Base-by-base conservation (phyloP, 805 yeast species). In the Sporopachydermia quercuum region DNA sequence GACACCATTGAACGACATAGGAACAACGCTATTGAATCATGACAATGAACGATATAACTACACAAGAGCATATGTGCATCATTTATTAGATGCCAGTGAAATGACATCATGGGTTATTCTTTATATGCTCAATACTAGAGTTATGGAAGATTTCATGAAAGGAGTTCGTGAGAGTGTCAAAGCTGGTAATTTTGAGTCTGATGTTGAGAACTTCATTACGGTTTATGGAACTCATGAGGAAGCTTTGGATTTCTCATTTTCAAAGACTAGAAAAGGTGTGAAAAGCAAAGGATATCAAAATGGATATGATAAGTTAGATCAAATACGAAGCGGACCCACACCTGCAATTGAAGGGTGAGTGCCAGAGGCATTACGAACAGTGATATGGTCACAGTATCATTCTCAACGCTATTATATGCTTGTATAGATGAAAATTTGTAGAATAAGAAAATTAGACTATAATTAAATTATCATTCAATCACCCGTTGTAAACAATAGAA, bases 21-120 rank as follows among this genome's bases (percentile, higher is more conserved):
- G 38, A 37, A 49, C 45, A 37, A 47, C 27, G 42, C n/a, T 23
- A 23, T n/a, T 23, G 30, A 23, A n/a, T 8, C 30, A 23, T 23
- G 30, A 23, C n/a, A 23, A 23, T 23, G 38, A 36, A 19, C 19
- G 49, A 13, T 52, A 54, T 43, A 38, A 30, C 3, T 58, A 58
- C 38, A 49, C 57, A 41, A 43, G 58, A 15, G 66, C 67, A 11
- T 64, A 64, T 44, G 42, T 64, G n/a, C 65, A 63, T 37, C 69
- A 64, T 43, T 47, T 64, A 17, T 50, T 64, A 19, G 42, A 55
- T 23, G 67, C 66, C 5, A 47, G 48, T 14, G 69, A 64, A 45
- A 64, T 64, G 68, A 53, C 63, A 16, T 65, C 66, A 2, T 57
- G 62, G 52, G 62, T 62, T 36, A 43, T 62, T 5, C 49, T 64